Conservation (phyloP, 768 basidiomycete species). For the Chalciporus sphaerocephalus region DNA sequence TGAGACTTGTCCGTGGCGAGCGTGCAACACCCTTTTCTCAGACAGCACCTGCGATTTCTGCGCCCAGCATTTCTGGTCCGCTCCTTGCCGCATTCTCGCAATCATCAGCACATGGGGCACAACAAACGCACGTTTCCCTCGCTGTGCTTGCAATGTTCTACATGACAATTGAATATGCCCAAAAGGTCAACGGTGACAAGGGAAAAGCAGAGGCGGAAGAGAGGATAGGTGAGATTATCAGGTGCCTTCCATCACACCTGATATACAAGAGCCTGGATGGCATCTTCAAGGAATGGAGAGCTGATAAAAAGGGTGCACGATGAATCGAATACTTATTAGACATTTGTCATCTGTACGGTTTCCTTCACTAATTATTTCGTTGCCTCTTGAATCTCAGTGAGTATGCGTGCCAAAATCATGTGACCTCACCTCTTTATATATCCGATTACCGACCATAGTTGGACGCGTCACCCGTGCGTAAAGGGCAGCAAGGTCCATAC, state of each 20-base stretch:
- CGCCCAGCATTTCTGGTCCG: constrained; percentile 63
- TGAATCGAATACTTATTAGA: constrained; percentile 14
- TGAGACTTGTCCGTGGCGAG: constrained; percentile 89
- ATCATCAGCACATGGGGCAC: constrained; percentile 76
- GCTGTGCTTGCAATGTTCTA: constrained; percentile 90
- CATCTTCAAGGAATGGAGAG: constrained; percentile 90
- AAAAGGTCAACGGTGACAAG: constrained; percentile 60
- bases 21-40: constrained; percentile 70
- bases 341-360: constrained; percentile 1
- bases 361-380: constrained; percentile 10
- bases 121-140: constrained; percentile 92
- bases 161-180: constrained; percentile 77
- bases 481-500: constrained; percentile 8
- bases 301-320: constrained; percentile 72
- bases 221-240: constrained; percentile 82
- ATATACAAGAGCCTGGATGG: constrained; percentile 91
- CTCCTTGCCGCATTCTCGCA: constrained; percentile 64
- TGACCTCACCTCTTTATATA: constrained; percentile 14
- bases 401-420: constrained; percentile 13
- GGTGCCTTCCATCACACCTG: constrained; percentile 81
- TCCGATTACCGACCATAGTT: constrained; percentile 13
- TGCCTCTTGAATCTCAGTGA: neutral
- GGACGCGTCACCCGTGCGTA: constrained; percentile 33
- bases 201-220: constrained; percentile 71
- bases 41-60: constrained; percentile 54